Conservation (phyloP, 176 grass and related monocot genomes). For the Carex scoparia region DNA sequence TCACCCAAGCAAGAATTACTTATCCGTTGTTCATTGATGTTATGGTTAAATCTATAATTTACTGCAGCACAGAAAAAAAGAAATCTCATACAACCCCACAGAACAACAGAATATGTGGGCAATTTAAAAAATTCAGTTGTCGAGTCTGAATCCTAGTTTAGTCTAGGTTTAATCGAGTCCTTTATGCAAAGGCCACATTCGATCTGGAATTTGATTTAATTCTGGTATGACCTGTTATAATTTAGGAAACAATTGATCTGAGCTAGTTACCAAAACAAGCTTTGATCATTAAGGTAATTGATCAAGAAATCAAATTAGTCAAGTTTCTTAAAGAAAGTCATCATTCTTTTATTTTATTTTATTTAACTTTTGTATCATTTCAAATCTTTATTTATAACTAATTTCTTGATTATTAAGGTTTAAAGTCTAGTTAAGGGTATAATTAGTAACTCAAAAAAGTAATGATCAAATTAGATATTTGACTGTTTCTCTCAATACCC, state of each 20-base stretch:
- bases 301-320: neutral
- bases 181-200: neutral
- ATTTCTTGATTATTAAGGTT: neutral
- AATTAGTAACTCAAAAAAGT: neutral
- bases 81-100: neutral
- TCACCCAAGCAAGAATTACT: neutral
- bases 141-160: neutral
- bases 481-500: neutral
- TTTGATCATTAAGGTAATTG: neutral
- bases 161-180: neutral
- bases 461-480: neutral
- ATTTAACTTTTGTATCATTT: neutral
- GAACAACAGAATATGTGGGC: neutral
- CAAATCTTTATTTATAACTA: neutral
- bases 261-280: neutral
- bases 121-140: neutral
- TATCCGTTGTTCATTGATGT: neutral
- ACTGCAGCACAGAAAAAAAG: neutral
- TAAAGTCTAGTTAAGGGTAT: neutral
- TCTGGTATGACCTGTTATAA: neutral
- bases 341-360: neutral
- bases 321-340: neutral
- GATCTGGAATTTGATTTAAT: neutral
- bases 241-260: neutral
- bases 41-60: neutral